phyloP scores from a whole-genome alignment of 345 rosid species.

The Theobroma cacao region DNA sequence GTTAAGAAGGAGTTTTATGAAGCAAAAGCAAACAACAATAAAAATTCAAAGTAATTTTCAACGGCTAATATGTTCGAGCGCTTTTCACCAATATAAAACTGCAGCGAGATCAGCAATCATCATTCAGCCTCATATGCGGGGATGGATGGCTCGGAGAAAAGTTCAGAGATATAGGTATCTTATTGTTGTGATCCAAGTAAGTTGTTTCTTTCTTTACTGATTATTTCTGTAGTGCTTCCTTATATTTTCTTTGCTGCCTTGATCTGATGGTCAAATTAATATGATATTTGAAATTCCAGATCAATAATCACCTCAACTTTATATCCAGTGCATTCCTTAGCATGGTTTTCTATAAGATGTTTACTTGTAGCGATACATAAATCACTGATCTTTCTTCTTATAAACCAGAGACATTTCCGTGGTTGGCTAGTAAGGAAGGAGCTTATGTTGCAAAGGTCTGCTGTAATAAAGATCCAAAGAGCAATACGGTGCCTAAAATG shows the following conservation, averaged over 20 bases:
- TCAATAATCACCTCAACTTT: background rate
- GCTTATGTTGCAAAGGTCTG: constrained; percentile 39
- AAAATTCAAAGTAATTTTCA: constrained; percentile 41
- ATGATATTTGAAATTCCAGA: background rate
- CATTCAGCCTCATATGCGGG: constrained; percentile 62
- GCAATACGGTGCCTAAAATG: constrained; percentile 39
- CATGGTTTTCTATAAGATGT: background rate
- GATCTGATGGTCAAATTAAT: background rate
- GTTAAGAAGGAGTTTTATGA: constrained; percentile 39
- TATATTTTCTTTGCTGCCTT: background rate
- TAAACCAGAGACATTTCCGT: constrained; percentile 52
- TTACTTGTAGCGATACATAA: background rate
- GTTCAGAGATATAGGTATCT: constrained; percentile 25
- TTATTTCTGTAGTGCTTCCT: background rate
- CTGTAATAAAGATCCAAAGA: constrained; percentile 58
- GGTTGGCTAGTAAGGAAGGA: constrained; percentile 62
- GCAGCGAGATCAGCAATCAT: constrained; percentile 43
- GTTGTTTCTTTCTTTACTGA: constrained; percentile 8
- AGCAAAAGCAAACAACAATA: constrained; percentile 34
- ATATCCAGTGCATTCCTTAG: background rate
- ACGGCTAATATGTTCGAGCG: constrained; percentile 27
- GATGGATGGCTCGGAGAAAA: constrained; percentile 50
- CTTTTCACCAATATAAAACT: constrained; percentile 29
- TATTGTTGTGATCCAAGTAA: constrained; percentile 62
- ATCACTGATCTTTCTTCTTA: constrained; percentile 13